phyloP scores from a whole-genome alignment of 495 filamentous ascomycete genomes.

The Neurospora sp. region DNA sequence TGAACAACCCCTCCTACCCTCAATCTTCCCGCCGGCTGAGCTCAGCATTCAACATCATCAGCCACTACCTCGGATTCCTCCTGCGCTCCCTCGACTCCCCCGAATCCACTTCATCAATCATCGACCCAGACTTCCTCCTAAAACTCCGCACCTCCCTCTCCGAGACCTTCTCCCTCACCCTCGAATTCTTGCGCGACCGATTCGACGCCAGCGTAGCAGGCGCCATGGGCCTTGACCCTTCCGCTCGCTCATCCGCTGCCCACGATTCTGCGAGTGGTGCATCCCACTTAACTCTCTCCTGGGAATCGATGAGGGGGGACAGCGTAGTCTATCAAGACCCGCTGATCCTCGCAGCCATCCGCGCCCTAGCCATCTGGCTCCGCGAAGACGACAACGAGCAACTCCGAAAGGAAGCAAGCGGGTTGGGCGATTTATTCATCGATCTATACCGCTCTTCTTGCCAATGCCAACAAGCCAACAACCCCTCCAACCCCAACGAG shows the following conservation, averaged over 20 bases:
- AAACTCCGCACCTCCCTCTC: slow-evolving; percentile 47
- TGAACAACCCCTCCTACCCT: slow-evolving; percentile 40
- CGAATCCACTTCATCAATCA: slow-evolving; percentile 4
- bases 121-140: slow-evolving; percentile 45
- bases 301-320: slow-evolving; percentile 35
- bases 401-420: slow-evolving; percentile 41
- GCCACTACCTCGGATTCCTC: slow-evolving; percentile 49
- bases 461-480: no score
- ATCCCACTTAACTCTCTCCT: slow-evolving; percentile 34
- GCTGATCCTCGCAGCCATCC: slow-evolving; percentile 42
- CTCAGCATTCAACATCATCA: slow-evolving; percentile 47
- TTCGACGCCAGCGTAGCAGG: slow-evolving; percentile 50
- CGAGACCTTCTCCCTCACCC: slow-evolving; percentile 46
- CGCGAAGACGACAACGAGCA: slow-evolving; percentile 52
- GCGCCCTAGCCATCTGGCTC: slow-evolving; percentile 49
- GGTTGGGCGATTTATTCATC: slow-evolving; percentile 48
- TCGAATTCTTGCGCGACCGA: slow-evolving; percentile 56
- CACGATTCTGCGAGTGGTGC: slow-evolving; percentile 18
- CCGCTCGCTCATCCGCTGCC: slow-evolving; percentile 25
- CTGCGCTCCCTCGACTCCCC: slow-evolving; percentile 35
- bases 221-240: slow-evolving; percentile 41
- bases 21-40: slow-evolving; percentile 40
- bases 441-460: slow-evolving; percentile 35
- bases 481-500: neutral
- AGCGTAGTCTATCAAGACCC: slow-evolving; percentile 25